Evolutionary conservation across 306 rosid genomes (phyloP).

Genomic region (Adenanthera pavonina): DNA sequence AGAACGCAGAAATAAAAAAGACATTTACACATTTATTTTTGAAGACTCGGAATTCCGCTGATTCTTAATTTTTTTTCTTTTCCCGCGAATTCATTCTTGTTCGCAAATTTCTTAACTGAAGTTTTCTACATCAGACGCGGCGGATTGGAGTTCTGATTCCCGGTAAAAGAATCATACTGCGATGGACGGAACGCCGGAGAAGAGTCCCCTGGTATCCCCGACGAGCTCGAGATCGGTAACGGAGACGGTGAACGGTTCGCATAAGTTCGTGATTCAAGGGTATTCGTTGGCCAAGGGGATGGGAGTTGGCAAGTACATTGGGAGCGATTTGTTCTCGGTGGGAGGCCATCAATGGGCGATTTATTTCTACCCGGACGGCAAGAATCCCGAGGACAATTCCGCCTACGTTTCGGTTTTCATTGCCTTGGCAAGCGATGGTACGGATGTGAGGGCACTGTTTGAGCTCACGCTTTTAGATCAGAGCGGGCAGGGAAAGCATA

Average conservation of each 20-base stretch:
- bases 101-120: neutral
- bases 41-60: neutral
- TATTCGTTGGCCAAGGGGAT: conserved; percentile 72
- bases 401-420: conserved; percentile 73
- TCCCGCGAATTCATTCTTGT: neutral
- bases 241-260: conserved; percentile 71
- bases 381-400: conserved; percentile 73
- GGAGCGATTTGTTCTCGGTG: conserved; percentile 65
- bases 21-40: neutral
- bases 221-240: conserved; percentile 70
- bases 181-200: conserved; percentile 23
- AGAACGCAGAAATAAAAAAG: neutral
- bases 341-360: conserved; percentile 78
- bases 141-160: neutral
- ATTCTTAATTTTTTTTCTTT: neutral
- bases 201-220: conserved; percentile 42
- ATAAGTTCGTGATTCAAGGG: conserved; percentile 71
- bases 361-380: conserved; percentile 74
- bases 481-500: conserved; percentile 67
- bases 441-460: conserved; percentile 69
- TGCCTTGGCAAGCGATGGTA: conserved; percentile 74
- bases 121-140: neutral
- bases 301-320: conserved; percentile 73
- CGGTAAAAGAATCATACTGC: neutral
- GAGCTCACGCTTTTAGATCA: conserved; percentile 74